Evolutionary conservation across 1,284 basidiomycete species (phyloP), one percentile per base, ranked within the genome.

Genomic region (Tremellales sp.): DNA sequence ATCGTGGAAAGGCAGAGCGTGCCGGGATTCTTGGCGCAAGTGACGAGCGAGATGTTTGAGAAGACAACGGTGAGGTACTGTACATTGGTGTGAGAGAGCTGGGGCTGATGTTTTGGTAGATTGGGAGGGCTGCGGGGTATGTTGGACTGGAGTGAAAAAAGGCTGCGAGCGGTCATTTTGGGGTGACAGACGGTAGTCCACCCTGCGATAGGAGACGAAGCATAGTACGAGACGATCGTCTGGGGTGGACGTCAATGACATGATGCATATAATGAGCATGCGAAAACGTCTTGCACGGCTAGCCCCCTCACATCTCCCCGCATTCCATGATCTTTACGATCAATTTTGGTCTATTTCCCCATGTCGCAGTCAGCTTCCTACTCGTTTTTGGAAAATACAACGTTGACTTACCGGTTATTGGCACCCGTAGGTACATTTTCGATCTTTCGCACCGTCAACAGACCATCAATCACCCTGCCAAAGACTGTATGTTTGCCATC

Each of bases 401-500:
- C 4, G 3, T 25, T n/a, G 8, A 59, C 62, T 44, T 34, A 69
- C 67, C 61, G 50, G 49, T 70, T 69, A 51, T 68, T 66, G 14
- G 63, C 60, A 5, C 92, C 93, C 0, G 90, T 95, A 5, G 90
- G 81, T 0, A 94, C 89, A 57, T 91, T 89, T 75, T 97, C 92
- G 49, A 97, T 89, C 71, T 95, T 97, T 54, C 92, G 80, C 43
- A 97, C 78, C 1, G 87, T 91, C 51, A 93, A 79, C 81, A 93
- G 81, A 16, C 88, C 87, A 48, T 91, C 88, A 52, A 86, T 79
- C 27, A 95, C 87, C 56, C 82, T 84, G 10, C 92, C 92, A 63
- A 97, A 97, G 1, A 95, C 90, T 52, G 88, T 85, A 68, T 97
- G 92, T 68, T 95, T 97, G 43, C 86, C 86, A 65, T 97, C 90